Evolutionary conservation across 805 yeast genomes (phyloP).

Genomic region (Candida germanica): DNA sequence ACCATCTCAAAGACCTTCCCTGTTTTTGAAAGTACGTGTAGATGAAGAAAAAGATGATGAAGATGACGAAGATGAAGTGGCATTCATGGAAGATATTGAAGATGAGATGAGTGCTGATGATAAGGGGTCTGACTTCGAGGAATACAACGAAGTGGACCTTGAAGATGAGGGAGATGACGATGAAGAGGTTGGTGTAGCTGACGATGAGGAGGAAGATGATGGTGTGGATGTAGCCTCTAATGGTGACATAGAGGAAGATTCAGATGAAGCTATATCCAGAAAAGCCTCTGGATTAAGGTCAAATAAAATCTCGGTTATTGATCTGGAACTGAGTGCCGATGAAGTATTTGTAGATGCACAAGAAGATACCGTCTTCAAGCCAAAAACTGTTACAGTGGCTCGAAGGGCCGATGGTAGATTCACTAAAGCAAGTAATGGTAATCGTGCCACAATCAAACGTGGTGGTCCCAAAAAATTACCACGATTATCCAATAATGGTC

Average conservation of each 20-base stretch:
- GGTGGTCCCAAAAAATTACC: too few species aligned
- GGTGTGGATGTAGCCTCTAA: conserved; percentile 15
- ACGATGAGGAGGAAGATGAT: conserved; percentile 17
- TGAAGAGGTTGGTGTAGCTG: conserved; percentile 20
- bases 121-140: conserved; percentile 7
- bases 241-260: conserved; percentile 14
- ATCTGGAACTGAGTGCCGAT: too few species aligned
- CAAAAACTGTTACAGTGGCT: too few species aligned
- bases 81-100: conserved; percentile 2
- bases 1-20: neutral
- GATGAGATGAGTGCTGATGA: neutral
- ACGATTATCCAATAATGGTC: too few species aligned
- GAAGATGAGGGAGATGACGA: conserved; percentile 24
- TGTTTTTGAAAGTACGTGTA: neutral
- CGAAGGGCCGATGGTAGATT: too few species aligned
- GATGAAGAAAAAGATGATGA: conserved; percentile 1
- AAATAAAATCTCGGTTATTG: too few species aligned
- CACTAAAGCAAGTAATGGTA: too few species aligned
- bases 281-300: too few species aligned
- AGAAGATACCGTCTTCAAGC: too few species aligned
- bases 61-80: conserved; percentile 1
- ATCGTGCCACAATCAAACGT: too few species aligned
- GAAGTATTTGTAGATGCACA: too few species aligned
- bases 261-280: conserved; percentile 14
- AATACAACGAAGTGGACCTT: conserved; percentile 17